Evolutionary conservation across 2,329 filamentous ascomycete species (phyloP), one percentile per base, ranked within the genome.

Genomic region (Annulohypoxylon truncatum): DNA sequence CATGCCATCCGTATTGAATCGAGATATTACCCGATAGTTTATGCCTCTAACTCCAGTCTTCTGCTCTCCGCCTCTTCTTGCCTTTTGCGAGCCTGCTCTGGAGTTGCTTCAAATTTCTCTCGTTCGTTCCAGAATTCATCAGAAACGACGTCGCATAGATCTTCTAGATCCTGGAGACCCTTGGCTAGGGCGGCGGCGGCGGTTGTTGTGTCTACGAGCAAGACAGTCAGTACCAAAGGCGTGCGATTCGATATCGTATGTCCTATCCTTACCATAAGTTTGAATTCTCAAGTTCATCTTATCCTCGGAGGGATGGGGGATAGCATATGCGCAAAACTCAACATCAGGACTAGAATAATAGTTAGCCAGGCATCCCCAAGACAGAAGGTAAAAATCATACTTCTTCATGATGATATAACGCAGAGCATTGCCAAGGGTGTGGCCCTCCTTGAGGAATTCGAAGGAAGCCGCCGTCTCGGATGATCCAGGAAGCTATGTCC

Each of bases 331-430:
- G 80, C 96, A 98, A 81, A 99, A 97, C 79, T 99, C 96, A 65
- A 99, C 96, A 69, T 96, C 89, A 28, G 96, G 95, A 79, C 95
- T 98, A 70, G 5, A 93, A 79, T 56, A 56, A 74, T 52, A 47
- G 53, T n/a, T 33, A 55, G 69, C 72, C 40, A 72, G 35, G 29
- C 8, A 12, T 31, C 20, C 28, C 44, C 3, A 33, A 48, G n/a
- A 40, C 24, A 18, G 40, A 54, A 9, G n/a, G 15, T 44, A 40
- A n/a, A 9, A 28, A 48, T 77, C 88, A 71, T 83, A 97, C 95
- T 99, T 99, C 82, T 98, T 98, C 92, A 97, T 97, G 75, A 99
- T 96, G 69, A 97, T 91, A 78, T 94, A 98, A 75, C 96, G 88
- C 73, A 99, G 82, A 8, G 94, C 93, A 80, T 99, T 99, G 26